These are phyloP conservation scores for Fusarium sp. DNA, from an alignment of 2,329 filamentous ascomycete genomes.

Conservation along the genomic window DNA sequence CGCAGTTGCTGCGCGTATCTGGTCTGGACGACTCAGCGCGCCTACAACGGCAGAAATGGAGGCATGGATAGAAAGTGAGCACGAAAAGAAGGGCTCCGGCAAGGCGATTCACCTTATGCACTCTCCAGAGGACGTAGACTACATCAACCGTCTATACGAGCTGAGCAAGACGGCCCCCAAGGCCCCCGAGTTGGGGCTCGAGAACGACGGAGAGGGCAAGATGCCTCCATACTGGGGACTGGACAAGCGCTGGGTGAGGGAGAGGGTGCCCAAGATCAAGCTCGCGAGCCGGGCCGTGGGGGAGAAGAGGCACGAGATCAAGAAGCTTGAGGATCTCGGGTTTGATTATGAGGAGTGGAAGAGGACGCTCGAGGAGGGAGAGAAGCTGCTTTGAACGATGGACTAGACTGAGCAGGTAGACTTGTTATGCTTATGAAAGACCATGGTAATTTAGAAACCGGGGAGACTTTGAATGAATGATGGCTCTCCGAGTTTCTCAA, in stretches of 20 bases:
- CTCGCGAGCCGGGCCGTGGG: constrained; percentile 52
- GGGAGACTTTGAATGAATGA: background rate
- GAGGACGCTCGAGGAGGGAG: constrained; percentile 32
- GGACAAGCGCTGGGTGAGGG: constrained; percentile 55
- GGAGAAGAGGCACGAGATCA: constrained; percentile 49
- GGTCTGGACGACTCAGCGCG: constrained; percentile 69
- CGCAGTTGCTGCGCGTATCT: constrained; percentile 74
- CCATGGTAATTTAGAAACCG: background rate
- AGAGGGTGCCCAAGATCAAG: constrained; percentile 56
- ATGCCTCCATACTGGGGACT: constrained; percentile 54
- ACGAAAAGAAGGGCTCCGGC: constrained; percentile 60
- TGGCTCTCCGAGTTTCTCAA: background rate
- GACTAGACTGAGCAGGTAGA: constrained; percentile 6
- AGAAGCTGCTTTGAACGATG: constrained; percentile 17
- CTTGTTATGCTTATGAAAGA: background rate
- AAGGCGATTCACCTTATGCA: constrained; percentile 56
- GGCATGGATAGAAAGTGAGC: constrained; percentile 67
- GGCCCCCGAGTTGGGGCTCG: constrained; percentile 45
- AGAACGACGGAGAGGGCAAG: constrained; percentile 53
- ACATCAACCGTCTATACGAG: constrained; percentile 68
- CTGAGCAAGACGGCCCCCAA: constrained; percentile 57
- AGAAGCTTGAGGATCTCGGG: constrained; percentile 51
- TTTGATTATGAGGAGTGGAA: constrained; percentile 53
- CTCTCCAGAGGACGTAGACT: constrained; percentile 67
- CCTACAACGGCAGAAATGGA: constrained; percentile 69